Evolutionary conservation across 345 rosid species (phyloP), one percentile per base, ranked within the genome.

Genomic region (Kernera saxatilis): DNA sequence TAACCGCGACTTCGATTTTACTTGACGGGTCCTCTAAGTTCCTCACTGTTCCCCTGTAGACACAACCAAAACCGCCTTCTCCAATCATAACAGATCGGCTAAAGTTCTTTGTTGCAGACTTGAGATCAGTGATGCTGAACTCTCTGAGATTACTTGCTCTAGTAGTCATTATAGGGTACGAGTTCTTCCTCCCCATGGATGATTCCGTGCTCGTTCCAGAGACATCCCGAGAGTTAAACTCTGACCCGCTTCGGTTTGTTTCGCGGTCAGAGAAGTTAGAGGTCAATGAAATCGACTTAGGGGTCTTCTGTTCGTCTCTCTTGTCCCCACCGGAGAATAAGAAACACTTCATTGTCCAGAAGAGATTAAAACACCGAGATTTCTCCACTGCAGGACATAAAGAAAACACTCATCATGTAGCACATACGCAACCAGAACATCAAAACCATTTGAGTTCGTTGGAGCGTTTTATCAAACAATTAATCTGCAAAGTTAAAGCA

Each of bases 61-160:
- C 98, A 74, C 88, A 84, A 54, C 98, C 96, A 48, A 93, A 91
- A 51, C 98, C 97, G 5, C 98, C 98, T 80, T 93, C 98, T 68
- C 98, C 97, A 25, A 91, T 48, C 94, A 93, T 78, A 58, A 77
- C 81, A 15, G 95, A 86, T 18, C 88, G 87, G 83, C 90, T 86
- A 49, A 93, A 93, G 76, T 91, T 93, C 83, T 82, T 91, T 51
- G 98, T 91, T 22, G 87, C 92, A 26, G 87, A 77, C 77, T 86
- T 89, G 65, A 93, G 88, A 68, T 89, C 99, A 45, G 88, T 67
- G 39, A 87, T 78, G 6, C 94, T 80, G 82, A 93, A 93, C 70
- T 75, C 88, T 80, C 83, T 85, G 12, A 93, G 88, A 75, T 82
- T 83, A 71, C 86, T 85, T 8, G 82, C 77, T 64, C 87, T 82